phyloP scores from a whole-genome alignment of 163 green algal species.

The Coccomyxa subellipsoidea region DNA sequence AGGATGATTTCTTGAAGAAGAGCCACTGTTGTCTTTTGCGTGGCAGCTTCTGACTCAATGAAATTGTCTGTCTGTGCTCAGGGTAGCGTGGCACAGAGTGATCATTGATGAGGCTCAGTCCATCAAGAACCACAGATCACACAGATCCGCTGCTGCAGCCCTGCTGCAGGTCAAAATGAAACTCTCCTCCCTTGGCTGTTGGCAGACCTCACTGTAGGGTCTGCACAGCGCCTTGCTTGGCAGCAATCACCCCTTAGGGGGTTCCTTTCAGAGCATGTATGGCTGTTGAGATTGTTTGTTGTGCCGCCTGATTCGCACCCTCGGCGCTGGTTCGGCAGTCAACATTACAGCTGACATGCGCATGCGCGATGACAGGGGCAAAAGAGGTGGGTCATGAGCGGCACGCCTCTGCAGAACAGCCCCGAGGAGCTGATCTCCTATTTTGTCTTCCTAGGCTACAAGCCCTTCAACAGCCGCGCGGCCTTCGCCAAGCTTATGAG shows the following conservation, averaged over 20 bases:
- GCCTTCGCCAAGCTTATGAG: conserved; percentile 70
- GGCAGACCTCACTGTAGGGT: no score
- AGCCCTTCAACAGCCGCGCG: conserved; percentile 56
- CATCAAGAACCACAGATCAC: conserved; percentile 72
- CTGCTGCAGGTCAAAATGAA: conserved; percentile 31
- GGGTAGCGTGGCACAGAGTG: conserved; percentile 46
- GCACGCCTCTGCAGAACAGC: conserved; percentile 89
- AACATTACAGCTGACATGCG: neutral
- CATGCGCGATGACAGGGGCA: neutral
- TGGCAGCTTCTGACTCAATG: neutral
- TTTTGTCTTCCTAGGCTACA: conserved; percentile 75
- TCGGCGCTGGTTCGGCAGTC: neutral
- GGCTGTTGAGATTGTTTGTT: no score
- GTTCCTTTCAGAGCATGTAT: no score
- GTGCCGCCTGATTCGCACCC: no score
- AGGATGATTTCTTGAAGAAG: no score
- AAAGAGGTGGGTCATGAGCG: conserved; percentile 69
- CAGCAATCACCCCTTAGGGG: no score
- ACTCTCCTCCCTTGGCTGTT: no score
- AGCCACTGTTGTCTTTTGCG: no score
- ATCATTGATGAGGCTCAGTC: conserved; percentile 82
- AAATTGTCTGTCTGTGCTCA: conserved; percentile 10
- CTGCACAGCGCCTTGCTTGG: no score
- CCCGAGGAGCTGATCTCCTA: conserved; percentile 86
- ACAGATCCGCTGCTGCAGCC: conserved; percentile 59